Base-by-base conservation (phyloP, 2,329 filamentous ascomycete genomes). In the Arthrobotrys sinensis region DNA sequence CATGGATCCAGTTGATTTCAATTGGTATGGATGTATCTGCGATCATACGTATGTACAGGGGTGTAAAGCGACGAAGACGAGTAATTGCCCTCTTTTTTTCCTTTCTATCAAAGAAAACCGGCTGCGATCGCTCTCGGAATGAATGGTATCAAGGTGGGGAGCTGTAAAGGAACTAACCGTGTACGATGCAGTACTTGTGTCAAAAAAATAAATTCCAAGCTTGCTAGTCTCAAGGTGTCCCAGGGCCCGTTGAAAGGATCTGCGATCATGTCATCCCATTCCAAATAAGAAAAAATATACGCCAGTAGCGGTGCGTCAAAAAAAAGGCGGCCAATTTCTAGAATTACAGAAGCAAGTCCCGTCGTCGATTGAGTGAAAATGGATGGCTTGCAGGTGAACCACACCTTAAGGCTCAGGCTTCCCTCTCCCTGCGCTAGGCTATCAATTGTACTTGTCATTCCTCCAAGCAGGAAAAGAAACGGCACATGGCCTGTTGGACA, bases 151-250 rank as follows among this genome's bases (percentile, higher is more conserved):
- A 66, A 70, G 50, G 72, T 70, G 72, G 65, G 53, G 53, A 64
- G 38, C 57, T 32, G 46, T 65, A 76, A 76, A 70, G 64, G 72
- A 76, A 69, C 65, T 76, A 76, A 76, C 72, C 55, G 40, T 57
- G 72, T 70, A 76, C 72, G 68, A 76, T 76, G 72, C 72, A 28
- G 72, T 76, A 65, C 72, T 76, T 76, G 72, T 76, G 72, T 76
- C 64, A 76, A 48, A 68, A 76, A 65, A 40, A 50, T 19, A 34
- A 36, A 36, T 36, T n/a, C 38, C 36, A 43, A 24, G 36, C 36
- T 40, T 43, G 21, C 55, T 46, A 60, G 50, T 55, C 36, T 46
- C 28, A 28, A 52, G 14, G 48, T 43, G 11, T 65, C 45, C n/a
- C 65, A 76, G 45, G 57, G 43, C 52, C 71, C 65, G 46, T 65